Conservation (phyloP, 139 green algal genomes). For the Closterium sp. region DNA sequence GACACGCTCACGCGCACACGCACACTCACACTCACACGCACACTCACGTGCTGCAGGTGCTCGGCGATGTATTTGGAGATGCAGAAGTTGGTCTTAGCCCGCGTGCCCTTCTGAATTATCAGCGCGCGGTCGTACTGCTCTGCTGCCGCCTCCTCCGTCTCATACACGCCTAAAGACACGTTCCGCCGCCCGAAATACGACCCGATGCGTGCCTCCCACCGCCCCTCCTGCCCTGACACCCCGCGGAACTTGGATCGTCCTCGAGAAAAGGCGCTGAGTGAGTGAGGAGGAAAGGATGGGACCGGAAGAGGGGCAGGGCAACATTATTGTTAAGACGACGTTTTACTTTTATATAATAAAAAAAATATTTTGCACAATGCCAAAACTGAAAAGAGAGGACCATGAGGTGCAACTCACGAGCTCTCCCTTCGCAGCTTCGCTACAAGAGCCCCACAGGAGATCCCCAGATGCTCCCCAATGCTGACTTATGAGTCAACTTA, state of each 20-base stretch:
- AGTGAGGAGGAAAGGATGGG: background rate
- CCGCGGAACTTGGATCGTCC: constrained; percentile 64
- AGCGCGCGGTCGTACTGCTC: constrained; percentile 70
- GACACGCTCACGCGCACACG: no score
- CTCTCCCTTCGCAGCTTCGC: no score
- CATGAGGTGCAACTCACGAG: no score
- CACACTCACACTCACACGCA: background rate
- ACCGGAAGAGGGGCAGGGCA: no score
- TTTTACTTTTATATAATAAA: no score
- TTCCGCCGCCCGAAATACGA: constrained; percentile 67
- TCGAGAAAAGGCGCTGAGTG: constrained; percentile 59
- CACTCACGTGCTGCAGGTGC: constrained; percentile 18
- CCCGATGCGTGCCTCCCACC: constrained; percentile 73
- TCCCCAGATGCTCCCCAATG: no score
- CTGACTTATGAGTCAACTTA: no score
- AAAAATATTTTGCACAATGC: no score
- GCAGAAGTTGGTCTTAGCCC: constrained; percentile 74
- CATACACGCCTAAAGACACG: constrained; percentile 71
- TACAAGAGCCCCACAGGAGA: no score
- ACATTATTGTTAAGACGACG: no score
- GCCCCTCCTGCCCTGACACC: constrained; percentile 63
- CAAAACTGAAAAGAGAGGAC: no score
- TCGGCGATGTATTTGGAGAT: constrained; percentile 65
- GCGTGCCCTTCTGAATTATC: constrained; percentile 65
- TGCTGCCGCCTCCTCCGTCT: constrained; percentile 65